Base-by-base conservation (phyloP, 345 rosid genomes). In the Sonneratia alba region DNA sequence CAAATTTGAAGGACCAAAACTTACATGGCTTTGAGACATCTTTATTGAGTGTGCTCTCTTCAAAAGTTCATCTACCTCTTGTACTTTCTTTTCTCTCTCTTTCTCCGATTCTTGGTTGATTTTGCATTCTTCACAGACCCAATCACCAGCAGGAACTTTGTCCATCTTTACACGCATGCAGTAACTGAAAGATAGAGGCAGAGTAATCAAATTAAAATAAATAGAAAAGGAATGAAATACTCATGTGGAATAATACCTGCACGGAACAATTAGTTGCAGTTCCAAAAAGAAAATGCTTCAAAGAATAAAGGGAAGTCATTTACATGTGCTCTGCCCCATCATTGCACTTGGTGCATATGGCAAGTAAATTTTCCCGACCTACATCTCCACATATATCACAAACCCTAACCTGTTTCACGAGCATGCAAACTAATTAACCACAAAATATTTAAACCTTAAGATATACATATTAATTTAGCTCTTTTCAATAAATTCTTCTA, bases 351-450 rank as follows among this genome's bases (percentile, higher is more conserved):
- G 79, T 76, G 69, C 91, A 88, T 59, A 77, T 72, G 71, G 84
- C 88, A 81, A 90, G 91, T 73, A 53, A 66, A 21, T 81, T 45
- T 73, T 85, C 84, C 56, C 76, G 73, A 37, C 96, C 96, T 42
- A 65, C 59, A 80, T 88, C 87, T 67, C 96, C 96, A 53, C 91
- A 88, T 37, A 78, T 82, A 81, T 88, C 91, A 73, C 96, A 90
- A 62, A 86, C 74, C 76, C 70, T 79, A 49, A 88, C 83, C 96
- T 90, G 85, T 74, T 81, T 70, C 49, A 57, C 36, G 21, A 27
- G 63, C 36, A 71, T 10, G 34, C 12, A 59, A 7, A 36, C 42
- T 22, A 49, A 56, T 56, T 14, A 37, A 13, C 9, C 18, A 38
- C 7, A 18, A 40, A 36, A n/a, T n/a, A 24, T 49, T 70, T 36